phyloP scores from a whole-genome alignment of 2,329 filamentous ascomycete genomes.

The Dactylellina drechsleri region DNA sequence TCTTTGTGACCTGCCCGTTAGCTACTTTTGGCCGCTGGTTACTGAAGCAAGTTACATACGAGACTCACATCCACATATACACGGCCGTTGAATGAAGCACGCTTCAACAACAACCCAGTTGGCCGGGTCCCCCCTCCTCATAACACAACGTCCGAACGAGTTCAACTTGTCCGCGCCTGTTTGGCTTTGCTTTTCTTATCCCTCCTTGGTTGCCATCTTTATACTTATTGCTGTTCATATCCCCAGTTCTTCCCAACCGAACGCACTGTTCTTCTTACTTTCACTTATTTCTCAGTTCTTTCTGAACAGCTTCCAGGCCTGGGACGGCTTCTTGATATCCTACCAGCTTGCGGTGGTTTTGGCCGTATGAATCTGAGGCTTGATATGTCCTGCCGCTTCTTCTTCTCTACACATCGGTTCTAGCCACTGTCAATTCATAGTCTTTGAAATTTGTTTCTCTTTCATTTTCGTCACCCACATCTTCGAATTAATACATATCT shows the following conservation, averaged over 20 bases:
- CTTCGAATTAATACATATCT: no score
- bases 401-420: no score
- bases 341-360: slow-evolving; percentile 23
- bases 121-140: slow-evolving; percentile 22
- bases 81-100: no score
- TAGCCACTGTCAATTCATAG: no score
- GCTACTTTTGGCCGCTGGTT: slow-evolving; percentile 5
- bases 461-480: no score
- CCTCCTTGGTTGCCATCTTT: slow-evolving; percentile 45
- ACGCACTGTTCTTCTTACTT: slow-evolving; percentile 29
- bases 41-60: no score
- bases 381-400: neutral
- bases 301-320: slow-evolving; percentile 11
- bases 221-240: slow-evolving; percentile 54
- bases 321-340: slow-evolving; percentile 26
- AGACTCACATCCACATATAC: no score
- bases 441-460: no score
- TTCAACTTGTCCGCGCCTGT: slow-evolving; percentile 25
- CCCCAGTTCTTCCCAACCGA: slow-evolving; percentile 50
- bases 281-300: slow-evolving; percentile 28
- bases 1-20: slow-evolving; percentile 54
- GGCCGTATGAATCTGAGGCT: slow-evolving; percentile 3
- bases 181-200: slow-evolving; percentile 54
- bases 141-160: slow-evolving; percentile 47
- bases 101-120: no score